Evolutionary conservation across 2,329 filamentous ascomycete species (phyloP), one percentile per base, ranked within the genome.

Genomic region (Penicillium freii): DNA sequence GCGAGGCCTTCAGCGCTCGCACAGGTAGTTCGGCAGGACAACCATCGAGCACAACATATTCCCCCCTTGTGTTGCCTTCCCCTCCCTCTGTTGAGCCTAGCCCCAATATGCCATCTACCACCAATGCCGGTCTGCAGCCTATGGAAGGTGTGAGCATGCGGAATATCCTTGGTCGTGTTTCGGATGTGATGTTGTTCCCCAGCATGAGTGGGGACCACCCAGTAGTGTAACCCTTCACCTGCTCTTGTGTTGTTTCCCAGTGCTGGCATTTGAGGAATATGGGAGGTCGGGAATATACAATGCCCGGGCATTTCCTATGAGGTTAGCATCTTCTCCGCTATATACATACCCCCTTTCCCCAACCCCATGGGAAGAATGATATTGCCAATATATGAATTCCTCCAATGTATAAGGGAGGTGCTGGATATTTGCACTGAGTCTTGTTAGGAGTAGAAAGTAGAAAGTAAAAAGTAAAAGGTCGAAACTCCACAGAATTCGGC

Each of bases 111-210:
- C 50, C 58, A 36, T 8, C 55, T 6, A 8, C 44, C 44, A 4
- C 49, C 11, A 27, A 31, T 34, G 33, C 36, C 4, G 36, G 48
- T 11, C 11, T 17, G 25, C 57, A 58, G 50, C 50, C 58, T 9
- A 43, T 59, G n/a, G 66, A 70, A 31, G 66, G 69, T 23, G 58
- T 62, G 47, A 62, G 65, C 43, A 71, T 73, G 61, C 67, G 63
- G 43, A 66, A 69, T 45, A 73, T 73, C 43, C 56, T 73, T 10
- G 70, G 66, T 50, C 66, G 64, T 21, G 71, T 73, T 11, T 72
- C 71, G 33, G 69, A 73, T 42, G 71, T 73, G 34, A 73, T 73
- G 71, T 57, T 72, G 33, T 73, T 73, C 53, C 71, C 71, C 15
- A 72, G 57, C 29, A 69, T 72, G 66, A 63, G 59, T 29, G 64